phyloP scores from a whole-genome alignment of 305 asterid genomes.

The Rubia tinctorum region DNA sequence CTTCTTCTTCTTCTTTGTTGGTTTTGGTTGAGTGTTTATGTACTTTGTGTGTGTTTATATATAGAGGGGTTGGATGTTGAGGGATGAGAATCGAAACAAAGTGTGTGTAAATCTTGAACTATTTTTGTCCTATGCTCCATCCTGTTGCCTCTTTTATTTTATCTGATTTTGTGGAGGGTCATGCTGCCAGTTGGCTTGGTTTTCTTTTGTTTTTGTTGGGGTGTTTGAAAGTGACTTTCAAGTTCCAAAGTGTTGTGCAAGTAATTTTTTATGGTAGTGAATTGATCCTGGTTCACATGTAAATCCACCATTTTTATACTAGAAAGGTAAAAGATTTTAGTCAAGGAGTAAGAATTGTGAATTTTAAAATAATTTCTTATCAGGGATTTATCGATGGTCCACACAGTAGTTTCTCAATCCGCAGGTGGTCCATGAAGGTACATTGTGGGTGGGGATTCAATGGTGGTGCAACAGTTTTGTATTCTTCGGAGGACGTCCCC shows the following conservation, averaged over 20 bases:
- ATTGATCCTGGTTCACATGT: no score
- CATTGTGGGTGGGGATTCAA: no score
- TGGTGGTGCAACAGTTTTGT: no score
- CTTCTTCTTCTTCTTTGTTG: background rate
- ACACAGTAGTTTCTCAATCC: no score
- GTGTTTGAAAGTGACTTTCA: conserved; percentile 16
- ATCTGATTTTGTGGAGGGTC: conserved; percentile 43
- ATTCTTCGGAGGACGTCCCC: no score
- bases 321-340: no score
- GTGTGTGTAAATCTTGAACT: conserved; percentile 52
- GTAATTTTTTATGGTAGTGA: no score
- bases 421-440: no score
- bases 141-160: conserved; percentile 28
- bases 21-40: conserved; percentile 1
- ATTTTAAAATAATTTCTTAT: no score
- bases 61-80: conserved; percentile 26
- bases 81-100: conserved; percentile 35
- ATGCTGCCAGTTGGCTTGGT: conserved; percentile 43
- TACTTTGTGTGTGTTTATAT: conserved; percentile 16
- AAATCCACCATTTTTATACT: no score
- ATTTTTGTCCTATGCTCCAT: conserved; percentile 59
- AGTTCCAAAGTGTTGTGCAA: background rate
- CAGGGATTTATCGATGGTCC: no score
- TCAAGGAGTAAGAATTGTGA: no score
- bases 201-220: conserved; percentile 14